A percentile compares a stretch with the other conserved stretches of the same genome.
phyloP scores from a whole-genome alignment of 2,329 filamentous ascomycete species.

The Hawksworthiomyces lignivorus region DNA sequence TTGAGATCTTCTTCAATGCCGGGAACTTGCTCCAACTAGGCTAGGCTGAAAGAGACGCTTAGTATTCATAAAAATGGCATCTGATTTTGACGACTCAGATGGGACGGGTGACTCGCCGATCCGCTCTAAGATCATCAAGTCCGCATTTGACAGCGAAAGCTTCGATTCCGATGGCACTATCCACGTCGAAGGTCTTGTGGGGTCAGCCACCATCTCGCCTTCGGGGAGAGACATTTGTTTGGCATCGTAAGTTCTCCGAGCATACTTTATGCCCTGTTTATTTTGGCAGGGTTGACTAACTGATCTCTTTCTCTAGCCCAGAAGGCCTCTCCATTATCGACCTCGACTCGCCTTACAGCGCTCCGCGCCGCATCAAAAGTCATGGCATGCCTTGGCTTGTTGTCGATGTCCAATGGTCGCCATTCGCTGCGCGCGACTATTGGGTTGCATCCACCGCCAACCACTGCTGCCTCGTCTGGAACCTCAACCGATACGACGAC shows the following conservation, averaged over 20 bases:
- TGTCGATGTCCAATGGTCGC: conserved; percentile 94
- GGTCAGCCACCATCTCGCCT: conserved; percentile 87
- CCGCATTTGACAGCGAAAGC: conserved; percentile 75
- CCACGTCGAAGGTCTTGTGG: conserved; percentile 71
- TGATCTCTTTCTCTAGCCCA: conserved; percentile 39
- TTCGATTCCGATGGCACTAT: conserved; percentile 82
- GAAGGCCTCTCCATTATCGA: conserved; percentile 89
- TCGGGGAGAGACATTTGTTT: conserved; percentile 85
- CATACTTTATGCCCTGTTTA: not conserved
- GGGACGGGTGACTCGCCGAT: conserved; percentile 40
- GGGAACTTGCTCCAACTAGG: no score
- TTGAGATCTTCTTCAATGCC: no score
- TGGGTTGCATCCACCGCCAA: conserved; percentile 95
- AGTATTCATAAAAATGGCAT: no score
- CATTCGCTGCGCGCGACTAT: conserved; percentile 79
- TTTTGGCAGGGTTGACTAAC: not conserved
- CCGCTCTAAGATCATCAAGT: conserved; percentile 53
- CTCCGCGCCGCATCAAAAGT: conserved; percentile 70
- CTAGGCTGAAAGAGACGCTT: no score
- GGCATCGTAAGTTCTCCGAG: conserved; percentile 55
- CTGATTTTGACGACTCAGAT: conserved; percentile 23
- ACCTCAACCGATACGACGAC: conserved; percentile 71
- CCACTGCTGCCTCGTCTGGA: conserved; percentile 91
- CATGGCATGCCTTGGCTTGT: conserved; percentile 91
- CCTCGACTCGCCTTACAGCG: conserved; percentile 79